These are phyloP conservation scores for Zalaria sp. DNA, from an alignment of 2,329 filamentous ascomycete species.

Conservation along the genomic window DNA sequence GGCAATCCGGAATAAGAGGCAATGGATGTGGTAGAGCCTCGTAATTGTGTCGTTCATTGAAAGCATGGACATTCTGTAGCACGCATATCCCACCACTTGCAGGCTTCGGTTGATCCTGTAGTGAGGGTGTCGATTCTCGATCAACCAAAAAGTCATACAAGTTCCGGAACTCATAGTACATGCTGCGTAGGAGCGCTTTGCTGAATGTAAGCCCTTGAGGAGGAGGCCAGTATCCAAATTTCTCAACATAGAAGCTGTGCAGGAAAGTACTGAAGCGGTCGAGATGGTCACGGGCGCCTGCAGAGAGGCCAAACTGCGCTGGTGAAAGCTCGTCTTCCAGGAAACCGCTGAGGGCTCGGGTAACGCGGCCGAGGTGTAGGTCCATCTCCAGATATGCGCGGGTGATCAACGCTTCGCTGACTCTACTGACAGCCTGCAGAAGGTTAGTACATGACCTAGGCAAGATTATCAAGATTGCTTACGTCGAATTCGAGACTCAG, in stretches of 20 bases:
- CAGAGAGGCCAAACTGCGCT: slow-evolving; percentile 48
- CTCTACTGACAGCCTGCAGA: slow-evolving; percentile 24
- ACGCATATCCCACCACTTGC: slow-evolving; percentile 50
- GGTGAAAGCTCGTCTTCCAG: slow-evolving; percentile 58
- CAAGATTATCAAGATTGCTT: slow-evolving; percentile 14
- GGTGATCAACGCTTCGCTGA: slow-evolving; percentile 51
- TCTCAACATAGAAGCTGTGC: slow-evolving; percentile 49
- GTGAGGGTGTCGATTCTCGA: slow-evolving; percentile 29
- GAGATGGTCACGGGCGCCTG: slow-evolving; percentile 49
- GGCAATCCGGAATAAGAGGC: slow-evolving; percentile 46
- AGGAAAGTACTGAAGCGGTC: slow-evolving; percentile 60
- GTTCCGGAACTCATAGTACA: slow-evolving; percentile 56
- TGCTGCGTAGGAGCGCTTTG: slow-evolving; percentile 42
- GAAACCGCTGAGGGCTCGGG: slow-evolving; percentile 48
- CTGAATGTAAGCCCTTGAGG: slow-evolving; percentile 37
- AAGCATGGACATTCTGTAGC: slow-evolving; percentile 51
- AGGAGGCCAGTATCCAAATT: slow-evolving; percentile 61
- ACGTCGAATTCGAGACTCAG: slow-evolving; percentile 47
- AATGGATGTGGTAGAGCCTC: slow-evolving; percentile 48
- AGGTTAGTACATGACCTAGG: not conserved
- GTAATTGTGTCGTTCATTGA: slow-evolving; percentile 49
- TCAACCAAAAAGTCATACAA: slow-evolving; percentile 63
- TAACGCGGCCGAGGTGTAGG: slow-evolving; percentile 42
- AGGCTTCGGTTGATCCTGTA: slow-evolving; percentile 34
- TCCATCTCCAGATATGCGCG: slow-evolving; percentile 52